Evolutionary conservation across 805 yeast species (phyloP), one percentile per base, ranked within the genome.

Genomic region (Scheffersomyces coipomensis): DNA sequence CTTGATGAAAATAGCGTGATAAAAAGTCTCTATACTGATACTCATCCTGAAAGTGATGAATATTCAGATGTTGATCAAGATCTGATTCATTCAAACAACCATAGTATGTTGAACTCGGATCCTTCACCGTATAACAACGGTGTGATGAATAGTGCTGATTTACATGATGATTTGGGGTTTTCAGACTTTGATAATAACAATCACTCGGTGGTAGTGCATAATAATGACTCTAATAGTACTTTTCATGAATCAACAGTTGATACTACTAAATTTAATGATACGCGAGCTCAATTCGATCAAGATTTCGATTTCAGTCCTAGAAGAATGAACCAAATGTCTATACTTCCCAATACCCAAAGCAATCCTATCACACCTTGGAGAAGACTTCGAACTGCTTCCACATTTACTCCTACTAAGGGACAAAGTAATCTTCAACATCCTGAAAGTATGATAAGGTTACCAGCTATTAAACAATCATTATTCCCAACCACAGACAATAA

Each of bases 251-350:
- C 44, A 4, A 40, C 42, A 23, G 19, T 35, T 11, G 49, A 45
- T 27, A 32, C 29, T 10, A 38, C 47, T 3, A 35, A 19, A 6
- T 40, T 36, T 33, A 48, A 55, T 34, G 56, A 54, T 19, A 55
- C 56, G n/a, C 40, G 40, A 16, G 48, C 44, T 2, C 47, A 52
- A 35, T 40, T 53, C 31, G 55, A 50, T 23, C 41, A 38, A 15
- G 56, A 52, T 33, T 29, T 51, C 16, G 51, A 48, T 16, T 42
- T 52, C 23, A 27, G 23, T 21, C 30, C 34, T 10, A 17, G 23
- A 23, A 34, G 18, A 15, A 6, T 15, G 5, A 27, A n/a, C 6
- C 11, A 13, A 13, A 5, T 5, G 4, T 5, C 5, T 5, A 17
- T 18, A 27, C 30, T 12, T 8, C 30, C 29, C 13, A 25, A 27